Conservation (phyloP, 352 stramenopile genomes). For the Globisporangium viniferum region DNA sequence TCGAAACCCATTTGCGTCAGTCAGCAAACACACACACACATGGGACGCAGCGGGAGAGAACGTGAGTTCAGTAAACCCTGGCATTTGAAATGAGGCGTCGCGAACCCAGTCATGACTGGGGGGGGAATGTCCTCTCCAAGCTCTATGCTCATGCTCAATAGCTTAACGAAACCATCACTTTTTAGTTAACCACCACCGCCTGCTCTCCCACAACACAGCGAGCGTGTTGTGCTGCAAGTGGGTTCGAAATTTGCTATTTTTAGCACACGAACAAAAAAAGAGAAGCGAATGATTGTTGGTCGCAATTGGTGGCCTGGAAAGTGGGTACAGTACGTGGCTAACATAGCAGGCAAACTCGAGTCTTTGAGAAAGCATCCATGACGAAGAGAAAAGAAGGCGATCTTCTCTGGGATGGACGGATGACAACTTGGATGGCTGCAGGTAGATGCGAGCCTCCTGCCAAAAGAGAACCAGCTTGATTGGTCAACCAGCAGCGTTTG, state of each 20-base stretch:
- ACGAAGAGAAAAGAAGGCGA: background rate
- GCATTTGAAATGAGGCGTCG: background rate
- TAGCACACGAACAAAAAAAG: no score
- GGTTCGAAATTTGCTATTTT: no score
- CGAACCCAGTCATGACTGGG: background rate
- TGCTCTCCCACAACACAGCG: no score
- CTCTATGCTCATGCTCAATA: background rate
- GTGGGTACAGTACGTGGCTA: no score
- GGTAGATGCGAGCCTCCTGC: background rate
- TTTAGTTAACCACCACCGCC: no score
- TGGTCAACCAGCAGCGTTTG: background rate
- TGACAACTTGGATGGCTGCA: background rate
- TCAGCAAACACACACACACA: background rate
- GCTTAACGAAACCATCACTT: no score
- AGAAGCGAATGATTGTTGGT: no score
- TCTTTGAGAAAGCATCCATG: background rate
- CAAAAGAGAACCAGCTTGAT: background rate
- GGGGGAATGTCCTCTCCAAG: background rate
- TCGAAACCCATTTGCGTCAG: background rate
- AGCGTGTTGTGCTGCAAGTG: no score
- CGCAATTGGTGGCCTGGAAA: no score
- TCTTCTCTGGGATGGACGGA: background rate
- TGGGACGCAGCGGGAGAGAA: constrained; percentile 4
- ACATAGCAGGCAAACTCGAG: no score
- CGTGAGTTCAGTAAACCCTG: constrained; percentile 1